Evolutionary conservation across 2,329 filamentous ascomycete species (phyloP).

Genomic region (Coniochaeta sp.): DNA sequence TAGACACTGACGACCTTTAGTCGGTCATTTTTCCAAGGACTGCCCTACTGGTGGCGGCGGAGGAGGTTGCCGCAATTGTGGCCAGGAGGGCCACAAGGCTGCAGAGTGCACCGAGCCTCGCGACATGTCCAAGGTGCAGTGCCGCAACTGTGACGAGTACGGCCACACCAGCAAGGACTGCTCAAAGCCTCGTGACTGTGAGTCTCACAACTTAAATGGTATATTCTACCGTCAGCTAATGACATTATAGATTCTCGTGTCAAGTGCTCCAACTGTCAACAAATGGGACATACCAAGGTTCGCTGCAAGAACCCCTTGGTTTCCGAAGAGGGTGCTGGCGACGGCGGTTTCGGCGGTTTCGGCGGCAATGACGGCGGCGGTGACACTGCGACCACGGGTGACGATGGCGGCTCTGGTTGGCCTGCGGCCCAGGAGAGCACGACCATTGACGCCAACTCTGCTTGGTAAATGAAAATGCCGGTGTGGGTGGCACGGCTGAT

Average conservation of each 20-base stretch:
- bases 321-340: constrained; percentile 15
- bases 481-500: neutral
- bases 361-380: constrained; percentile 5
- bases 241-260: constrained; percentile 35
- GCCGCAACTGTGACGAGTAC: constrained; percentile 43
- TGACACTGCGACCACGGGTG: constrained; percentile 3
- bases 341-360: constrained; percentile 7
- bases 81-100: constrained; percentile 51
- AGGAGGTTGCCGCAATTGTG: constrained; percentile 54
- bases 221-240: constrained; percentile 5
- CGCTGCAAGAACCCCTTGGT: constrained; percentile 25
- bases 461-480: neutral
- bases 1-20: constrained; percentile 21
- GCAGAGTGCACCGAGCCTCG: constrained; percentile 50
- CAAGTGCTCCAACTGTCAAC: constrained; percentile 50
- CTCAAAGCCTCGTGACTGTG: constrained; percentile 48
- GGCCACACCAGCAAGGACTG: constrained; percentile 43
- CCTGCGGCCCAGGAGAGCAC: neutral
- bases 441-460: neutral
- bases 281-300: constrained; percentile 36
- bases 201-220: constrained; percentile 13
- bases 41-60: constrained; percentile 52
- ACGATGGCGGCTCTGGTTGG: neutral
- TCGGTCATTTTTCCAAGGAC: constrained; percentile 55
- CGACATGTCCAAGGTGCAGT: constrained; percentile 31